phyloP scores from a whole-genome alignment of 1,284 basidiomycete genomes.

The Flammula alnicola region DNA sequence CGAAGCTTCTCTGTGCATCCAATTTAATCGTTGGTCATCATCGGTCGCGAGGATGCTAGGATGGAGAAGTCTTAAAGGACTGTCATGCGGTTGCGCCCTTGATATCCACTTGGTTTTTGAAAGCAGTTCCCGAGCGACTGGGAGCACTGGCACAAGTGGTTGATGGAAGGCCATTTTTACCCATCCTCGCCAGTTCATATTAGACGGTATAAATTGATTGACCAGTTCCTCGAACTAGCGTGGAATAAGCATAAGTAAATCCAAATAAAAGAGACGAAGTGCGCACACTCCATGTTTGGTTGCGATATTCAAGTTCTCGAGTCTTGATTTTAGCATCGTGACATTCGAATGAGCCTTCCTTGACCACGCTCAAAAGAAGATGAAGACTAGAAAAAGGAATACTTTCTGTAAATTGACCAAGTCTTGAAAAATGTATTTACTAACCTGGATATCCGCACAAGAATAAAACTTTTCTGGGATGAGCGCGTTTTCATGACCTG shows the following conservation, averaged over 20 bases:
- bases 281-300: conserved; percentile 86
- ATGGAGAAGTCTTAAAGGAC: conserved; percentile 36
- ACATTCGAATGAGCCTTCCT: conserved; percentile 74
- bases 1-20: conserved; percentile 21
- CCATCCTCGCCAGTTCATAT: conserved; percentile 79
- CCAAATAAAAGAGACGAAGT: conserved; percentile 4
- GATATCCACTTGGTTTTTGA: conserved; percentile 74
- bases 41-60: conserved; percentile 35
- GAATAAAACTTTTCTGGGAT: conserved; percentile 83
- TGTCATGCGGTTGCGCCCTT: conserved; percentile 45
- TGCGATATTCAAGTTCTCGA: conserved; percentile 79
- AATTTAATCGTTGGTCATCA: conserved; percentile 32
- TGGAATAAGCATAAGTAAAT: conserved; percentile 14
- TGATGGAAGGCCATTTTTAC: conserved; percentile 83
- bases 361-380: conserved; percentile 70
- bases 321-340: conserved; percentile 76
- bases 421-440: conserved; percentile 24
- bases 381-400: conserved; percentile 52
- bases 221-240: conserved; percentile 81
- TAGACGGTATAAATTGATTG: conserved; percentile 78
- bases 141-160: conserved; percentile 72
- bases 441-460: conserved; percentile 78
- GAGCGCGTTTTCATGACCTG: conserved; percentile 80
- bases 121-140: conserved; percentile 74
- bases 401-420: conserved; percentile 2